phyloP scores from a whole-genome alignment of 805 yeast genomes.

The Cyberlindnera petersonii region DNA sequence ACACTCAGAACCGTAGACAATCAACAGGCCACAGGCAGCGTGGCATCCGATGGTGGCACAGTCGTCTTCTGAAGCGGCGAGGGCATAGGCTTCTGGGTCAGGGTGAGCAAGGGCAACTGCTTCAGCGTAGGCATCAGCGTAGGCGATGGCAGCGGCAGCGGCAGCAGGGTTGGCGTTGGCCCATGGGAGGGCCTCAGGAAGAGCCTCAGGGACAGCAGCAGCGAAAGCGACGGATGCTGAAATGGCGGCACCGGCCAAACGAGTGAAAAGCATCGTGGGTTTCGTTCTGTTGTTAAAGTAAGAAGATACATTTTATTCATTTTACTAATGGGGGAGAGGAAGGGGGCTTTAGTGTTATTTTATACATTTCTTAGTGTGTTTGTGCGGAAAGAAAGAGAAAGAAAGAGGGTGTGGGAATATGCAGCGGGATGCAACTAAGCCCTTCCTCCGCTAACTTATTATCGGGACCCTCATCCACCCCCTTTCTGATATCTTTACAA shows the following conservation, averaged over 20 bases:
- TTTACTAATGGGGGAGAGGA: too few species aligned
- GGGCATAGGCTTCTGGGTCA: slow-evolving; percentile 25
- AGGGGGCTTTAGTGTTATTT: too few species aligned
- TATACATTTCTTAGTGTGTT: too few species aligned
- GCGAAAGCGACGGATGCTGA: slow-evolving; percentile 1
- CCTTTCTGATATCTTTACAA: too few species aligned
- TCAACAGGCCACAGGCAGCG: slow-evolving; percentile 31
- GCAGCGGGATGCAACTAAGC: too few species aligned
- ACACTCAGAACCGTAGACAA: slow-evolving; percentile 29
- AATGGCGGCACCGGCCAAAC: slow-evolving; percentile 1
- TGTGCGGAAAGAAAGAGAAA: too few species aligned
- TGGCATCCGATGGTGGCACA: slow-evolving; percentile 31
- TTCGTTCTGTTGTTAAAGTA: background rate
- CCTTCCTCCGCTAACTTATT: too few species aligned
- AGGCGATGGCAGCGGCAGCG: slow-evolving; percentile 12
- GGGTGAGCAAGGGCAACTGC: slow-evolving; percentile 16
- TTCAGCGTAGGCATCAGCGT: slow-evolving; percentile 15
- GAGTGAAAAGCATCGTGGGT: slow-evolving; percentile 4
- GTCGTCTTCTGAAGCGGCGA: slow-evolving; percentile 24
- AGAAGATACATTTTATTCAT: too few species aligned
- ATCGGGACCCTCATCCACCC: too few species aligned
- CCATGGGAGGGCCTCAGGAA: slow-evolving; percentile 15
- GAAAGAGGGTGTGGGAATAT: too few species aligned
- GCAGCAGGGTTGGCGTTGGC: slow-evolving; percentile 16
- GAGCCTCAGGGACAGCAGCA: background rate